Base-by-base conservation (phyloP, 2,329 filamentous ascomycete genomes). In the Cytospora paraplurivora region DNA sequence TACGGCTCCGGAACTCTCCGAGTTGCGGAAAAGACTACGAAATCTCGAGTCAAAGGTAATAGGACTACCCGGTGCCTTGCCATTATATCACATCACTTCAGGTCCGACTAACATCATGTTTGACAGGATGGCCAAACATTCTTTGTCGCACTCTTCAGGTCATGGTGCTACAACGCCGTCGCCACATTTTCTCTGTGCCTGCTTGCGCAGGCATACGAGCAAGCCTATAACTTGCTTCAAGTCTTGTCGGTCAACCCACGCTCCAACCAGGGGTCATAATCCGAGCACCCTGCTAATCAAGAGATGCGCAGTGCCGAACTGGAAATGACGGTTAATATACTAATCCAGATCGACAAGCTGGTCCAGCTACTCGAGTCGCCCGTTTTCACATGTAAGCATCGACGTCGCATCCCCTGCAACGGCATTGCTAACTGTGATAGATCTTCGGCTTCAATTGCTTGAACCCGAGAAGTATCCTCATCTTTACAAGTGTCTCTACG, bases 91-190 rank as follows among this genome's bases (percentile, higher is more conserved):
- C n/a, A 10, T 15, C 8, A 11, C 15, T n/a, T 37, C 27, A 15
- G 13, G 6, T 7, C 55, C 41, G n/a, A 62, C 32, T 34, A 32
- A 21, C 50, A 19, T 21, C 8, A 10, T 47, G 7, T 54, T 61
- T 34, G 7, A 51, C 66, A 91, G 88, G 96, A 99, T 68, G 95
- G 94, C 0, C 95, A 99, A 79, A 90, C 90, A 3, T 93, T 99
- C 74, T 99, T 99, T 71, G 92, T 97, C 15, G 88, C 93, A 1
- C 80, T 99, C 4, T 99, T 99, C 77, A 88, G 92, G 63, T 96
- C 94, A 4, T 99, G 95, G 95, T 99, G 95, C 73, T 95, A 97
- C 75, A 99, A 99, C 72, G 93, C 95, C 2, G 96, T 99, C 7
- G 94, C 95, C 8, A 98, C 95, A 0, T 99, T 99, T 76, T 98